Evolutionary conservation across 106 monocot species (phyloP), one percentile per base, ranked within the genome.

Genomic region (Allium fistulosum): DNA sequence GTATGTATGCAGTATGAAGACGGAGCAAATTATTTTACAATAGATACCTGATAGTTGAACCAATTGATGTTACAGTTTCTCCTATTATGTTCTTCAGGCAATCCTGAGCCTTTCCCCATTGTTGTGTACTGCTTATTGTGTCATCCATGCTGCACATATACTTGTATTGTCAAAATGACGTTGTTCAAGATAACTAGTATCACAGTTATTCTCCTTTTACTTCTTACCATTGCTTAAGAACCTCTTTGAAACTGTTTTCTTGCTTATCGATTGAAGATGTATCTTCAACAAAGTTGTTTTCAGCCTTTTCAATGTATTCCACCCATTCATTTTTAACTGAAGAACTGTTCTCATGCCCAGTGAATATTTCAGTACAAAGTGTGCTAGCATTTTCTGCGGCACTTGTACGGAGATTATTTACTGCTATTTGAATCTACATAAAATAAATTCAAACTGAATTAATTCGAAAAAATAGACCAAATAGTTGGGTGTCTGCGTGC

Each of bases 31-130:
- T 37, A 37, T 37, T 37, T 37, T 37, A 15, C n/a, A 60, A 22
- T 17, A 5, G 53, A 61, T 80, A 96, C 95, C 85, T 86, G 26
- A 89, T 58, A 59, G 84, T 77, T 37, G 84, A 82, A 61, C 84
- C 80, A 12, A 78, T 76, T 10, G 85, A 82, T 55, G 71, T 58
- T 11, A 68, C 73, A 79, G 37, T 89, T 86, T 51, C 48, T 65
- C 58, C 71, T 71, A 49, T 63, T 84, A 46, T 82, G 77, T n/a
- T 58, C 73, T 37, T 59, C 55, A 92, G 71, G 7, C 80, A 88
- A n/a, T 78, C 67, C 51, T 84, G 78, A 76, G 92, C 92, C 73
- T 72, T 71, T 60, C 11, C 69, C 96, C 96, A 96, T 66, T 84
- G 79, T 62, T 80, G 63, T 5, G 79, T 78, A 59, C 74, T 73